Evolutionary conservation across 129 eudicot genomes (phyloP).

Genomic region (Silybum marianum): DNA sequence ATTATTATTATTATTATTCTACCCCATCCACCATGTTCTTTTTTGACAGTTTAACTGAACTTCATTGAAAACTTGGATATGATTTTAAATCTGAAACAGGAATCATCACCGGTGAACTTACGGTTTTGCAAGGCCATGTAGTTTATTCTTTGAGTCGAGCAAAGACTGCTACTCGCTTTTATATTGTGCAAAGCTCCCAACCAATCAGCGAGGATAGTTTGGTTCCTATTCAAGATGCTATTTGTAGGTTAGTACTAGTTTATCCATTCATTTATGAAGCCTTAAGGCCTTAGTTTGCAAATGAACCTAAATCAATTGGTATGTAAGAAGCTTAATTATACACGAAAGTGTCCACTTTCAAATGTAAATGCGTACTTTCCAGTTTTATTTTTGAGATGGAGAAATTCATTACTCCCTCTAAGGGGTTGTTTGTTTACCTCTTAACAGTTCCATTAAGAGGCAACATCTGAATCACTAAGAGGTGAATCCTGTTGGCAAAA

Average conservation of each 20-base stretch:
- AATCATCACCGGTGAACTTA: slow-evolving; percentile 33
- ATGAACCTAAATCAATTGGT: not conserved
- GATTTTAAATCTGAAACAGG: slow-evolving; percentile 41
- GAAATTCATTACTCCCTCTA: not conserved
- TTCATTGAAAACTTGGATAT: slow-evolving; percentile 18
- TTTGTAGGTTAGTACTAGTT: slow-evolving; percentile 48
- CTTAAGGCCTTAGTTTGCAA: slow-evolving; percentile 8
- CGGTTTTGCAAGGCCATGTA: slow-evolving; percentile 53
- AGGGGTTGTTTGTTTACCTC: too few relatives aligned
- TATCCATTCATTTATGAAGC: slow-evolving; percentile 13
- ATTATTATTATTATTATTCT: not conserved
- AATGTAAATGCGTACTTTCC: not conserved
- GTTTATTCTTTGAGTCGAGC: slow-evolving; percentile 58
- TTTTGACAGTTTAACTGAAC: slow-evolving; percentile 13
- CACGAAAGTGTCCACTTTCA: not conserved
- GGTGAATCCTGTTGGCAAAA: too few relatives aligned
- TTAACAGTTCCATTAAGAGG: too few relatives aligned
- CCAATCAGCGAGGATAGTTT: slow-evolving; percentile 32
- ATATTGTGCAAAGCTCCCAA: slow-evolving; percentile 49
- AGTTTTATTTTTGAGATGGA: not conserved
- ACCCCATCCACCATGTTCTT: not conserved
- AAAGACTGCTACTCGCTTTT: slow-evolving; percentile 62
- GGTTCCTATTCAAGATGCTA: slow-evolving; percentile 54
- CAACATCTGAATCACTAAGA: too few relatives aligned
- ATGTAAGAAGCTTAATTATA: not conserved